Evolutionary conservation across 2,329 filamentous ascomycete species (phyloP), one percentile per base, ranked within the genome.

Genomic region (Aspergillus sp.): DNA sequence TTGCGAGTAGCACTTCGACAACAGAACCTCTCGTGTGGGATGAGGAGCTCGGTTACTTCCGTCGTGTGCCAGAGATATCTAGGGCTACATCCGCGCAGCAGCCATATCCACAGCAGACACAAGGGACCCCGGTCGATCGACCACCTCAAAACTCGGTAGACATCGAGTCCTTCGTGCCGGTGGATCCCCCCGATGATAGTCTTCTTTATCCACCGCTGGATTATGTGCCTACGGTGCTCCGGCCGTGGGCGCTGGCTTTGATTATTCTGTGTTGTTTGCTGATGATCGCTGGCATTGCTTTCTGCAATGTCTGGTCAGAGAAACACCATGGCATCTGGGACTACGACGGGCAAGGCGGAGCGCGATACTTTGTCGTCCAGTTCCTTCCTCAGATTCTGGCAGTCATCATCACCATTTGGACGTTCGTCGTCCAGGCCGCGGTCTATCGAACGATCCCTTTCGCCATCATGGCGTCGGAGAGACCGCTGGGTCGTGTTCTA

Each of bases 281-380:
- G 32, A 91, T 95, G 83, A 80, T 88, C 43, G 82, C 80, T 0
- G 88, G 79, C 7, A 79, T 96, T 47, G 79, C 90, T 22, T 86
- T 92, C 66, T 85, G 83, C 58, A 89, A 88, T 52, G 73, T 88
- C 33, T 90, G 83, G 73, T 89, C 88, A 10, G 71, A 78, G 35
- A 68, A 73, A 4, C 78, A 86, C 57, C 70, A 78, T 9, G 90
- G 90, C 0, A 74, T 96, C 11, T 84, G 82, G 65, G 72, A 79
- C 3, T 96, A 92, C 67, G 74, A 76, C 32, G 80, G 79, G 26
- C 86, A 90, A 52, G 87, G 88, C 55, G 87, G 86, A 46, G 80
- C 79, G 8, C 80, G 85, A 58, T 96, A 95, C 71, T 96, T 96
- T 68, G 72, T 95, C 44, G 94, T 95, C 69, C 83, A 90, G 55